Evolutionary conservation across 2,329 filamentous ascomycete genomes (phyloP).

Genomic region (Fusarium zealandicum): DNA sequence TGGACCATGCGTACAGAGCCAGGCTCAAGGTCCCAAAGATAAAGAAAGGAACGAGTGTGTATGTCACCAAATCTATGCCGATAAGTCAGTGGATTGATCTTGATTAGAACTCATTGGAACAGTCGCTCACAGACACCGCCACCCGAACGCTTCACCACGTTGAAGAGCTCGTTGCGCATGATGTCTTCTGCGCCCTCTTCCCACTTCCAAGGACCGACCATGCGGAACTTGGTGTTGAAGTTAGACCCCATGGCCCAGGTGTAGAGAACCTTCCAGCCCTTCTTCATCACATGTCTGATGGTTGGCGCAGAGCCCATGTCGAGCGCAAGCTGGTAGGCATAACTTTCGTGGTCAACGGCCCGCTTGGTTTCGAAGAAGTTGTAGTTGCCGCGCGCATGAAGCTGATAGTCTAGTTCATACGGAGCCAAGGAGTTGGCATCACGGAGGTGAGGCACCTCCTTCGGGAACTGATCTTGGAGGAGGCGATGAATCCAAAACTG

Average conservation of each 20-base stretch:
- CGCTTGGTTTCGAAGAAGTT: slow-evolving; percentile 47
- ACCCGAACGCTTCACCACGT: slow-evolving; percentile 48
- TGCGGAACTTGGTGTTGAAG: slow-evolving; percentile 58
- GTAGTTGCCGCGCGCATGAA: slow-evolving; percentile 46
- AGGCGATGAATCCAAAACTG: slow-evolving; percentile 56
- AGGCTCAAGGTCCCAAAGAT: slow-evolving; percentile 47
- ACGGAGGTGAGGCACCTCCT: slow-evolving; percentile 18
- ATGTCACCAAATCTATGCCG: slow-evolving; percentile 45
- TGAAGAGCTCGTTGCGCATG: slow-evolving; percentile 53
- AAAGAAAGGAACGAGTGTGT: slow-evolving; percentile 47
- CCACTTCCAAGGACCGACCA: slow-evolving; percentile 54
- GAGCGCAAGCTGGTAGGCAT: slow-evolving; percentile 57
- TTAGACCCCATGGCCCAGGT: slow-evolving; percentile 58
- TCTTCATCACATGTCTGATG: slow-evolving; percentile 44
- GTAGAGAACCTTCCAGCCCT: slow-evolving; percentile 49
- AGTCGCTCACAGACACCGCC: slow-evolving; percentile 48
- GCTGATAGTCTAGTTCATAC: slow-evolving; percentile 52
- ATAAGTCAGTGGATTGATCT: slow-evolving; percentile 12
- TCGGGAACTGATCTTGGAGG: slow-evolving; percentile 42
- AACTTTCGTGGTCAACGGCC: slow-evolving; percentile 58
- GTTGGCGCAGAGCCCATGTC: slow-evolving; percentile 55
- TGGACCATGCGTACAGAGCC: slow-evolving; percentile 35
- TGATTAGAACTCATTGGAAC: fast-evolving
- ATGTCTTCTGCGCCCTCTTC: slow-evolving; percentile 46
- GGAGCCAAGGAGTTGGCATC: slow-evolving; percentile 38